Conservation (phyloP, 495 filamentous ascomycete species). For the Polyplosphaeria fusca region DNA sequence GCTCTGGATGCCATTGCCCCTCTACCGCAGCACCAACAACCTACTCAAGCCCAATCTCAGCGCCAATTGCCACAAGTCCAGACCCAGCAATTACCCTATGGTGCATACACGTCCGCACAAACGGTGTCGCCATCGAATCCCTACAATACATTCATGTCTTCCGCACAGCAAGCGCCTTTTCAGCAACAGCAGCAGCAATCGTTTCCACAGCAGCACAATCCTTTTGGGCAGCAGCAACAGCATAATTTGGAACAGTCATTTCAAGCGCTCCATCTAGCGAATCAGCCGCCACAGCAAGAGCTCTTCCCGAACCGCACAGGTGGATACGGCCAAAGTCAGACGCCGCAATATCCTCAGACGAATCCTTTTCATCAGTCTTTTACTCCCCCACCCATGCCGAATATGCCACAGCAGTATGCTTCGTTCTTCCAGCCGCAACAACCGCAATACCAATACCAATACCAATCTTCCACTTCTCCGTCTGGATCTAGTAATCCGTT, state of each 20-base stretch:
- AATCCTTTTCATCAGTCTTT: constrained; percentile 43
- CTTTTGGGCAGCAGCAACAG: constrained; percentile 27
- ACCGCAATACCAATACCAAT: constrained; percentile 39
- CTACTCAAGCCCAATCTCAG: constrained; percentile 29
- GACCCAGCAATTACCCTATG: constrained; percentile 19
- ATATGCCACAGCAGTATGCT: constrained; percentile 53
- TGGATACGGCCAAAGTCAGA: constrained; percentile 57
- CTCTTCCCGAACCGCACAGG: constrained; percentile 84
- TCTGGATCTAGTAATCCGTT: constrained; percentile 36
- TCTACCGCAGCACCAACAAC: constrained; percentile 29
- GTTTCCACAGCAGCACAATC: constrained; percentile 55
- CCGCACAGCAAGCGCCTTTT: constrained; percentile 21
- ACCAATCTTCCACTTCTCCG: constrained; percentile 33
- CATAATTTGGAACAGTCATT: constrained; percentile 61
- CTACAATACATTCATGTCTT: constrained; percentile 36
- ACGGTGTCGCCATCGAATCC: constrained; percentile 28
- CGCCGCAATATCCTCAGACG: constrained; percentile 50
- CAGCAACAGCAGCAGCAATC: constrained; percentile 46
- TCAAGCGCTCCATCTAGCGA: constrained; percentile 66
- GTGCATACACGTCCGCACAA: constrained; percentile 10
- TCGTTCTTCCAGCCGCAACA: constrained; percentile 40
- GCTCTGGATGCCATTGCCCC: constrained; percentile 37
- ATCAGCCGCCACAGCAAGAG: constrained; percentile 55
- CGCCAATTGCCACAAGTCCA: constrained; percentile 23
- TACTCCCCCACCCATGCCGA: constrained; percentile 59